A percentile compares a stretch with the other conserved stretches of the same genome.
phyloP scores from a whole-genome alignment of 495 filamentous ascomycete species.

The Beverwykella pulmonaria region DNA sequence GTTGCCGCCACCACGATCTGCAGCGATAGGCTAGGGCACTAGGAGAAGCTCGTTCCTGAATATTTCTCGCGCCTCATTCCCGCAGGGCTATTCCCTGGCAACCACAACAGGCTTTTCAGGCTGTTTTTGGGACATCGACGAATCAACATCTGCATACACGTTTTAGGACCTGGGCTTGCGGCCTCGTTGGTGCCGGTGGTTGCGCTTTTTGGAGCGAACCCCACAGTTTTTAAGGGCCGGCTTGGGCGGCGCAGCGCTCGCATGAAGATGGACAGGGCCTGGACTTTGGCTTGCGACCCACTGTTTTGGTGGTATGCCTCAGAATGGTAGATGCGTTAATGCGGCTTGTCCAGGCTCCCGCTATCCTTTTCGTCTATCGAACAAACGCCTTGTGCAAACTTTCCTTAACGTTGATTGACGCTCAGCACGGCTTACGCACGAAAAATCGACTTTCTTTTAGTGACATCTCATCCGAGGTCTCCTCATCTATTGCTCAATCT shows the following conservation, averaged over 20 bases:
- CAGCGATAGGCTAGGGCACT: not conserved
- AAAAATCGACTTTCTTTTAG: not conserved
- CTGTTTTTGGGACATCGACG: constrained; percentile 22
- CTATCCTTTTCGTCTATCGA: not conserved
- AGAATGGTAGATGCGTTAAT: not conserved
- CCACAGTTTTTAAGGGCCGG: not conserved
- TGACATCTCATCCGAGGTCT: constrained; percentile 8
- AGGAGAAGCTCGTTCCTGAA: constrained; percentile 4
- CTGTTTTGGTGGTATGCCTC: not conserved
- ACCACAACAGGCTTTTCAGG: constrained; percentile 22
- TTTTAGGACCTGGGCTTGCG: constrained; percentile 10
- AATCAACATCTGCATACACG: constrained; percentile 7
- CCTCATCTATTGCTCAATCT: constrained; percentile 24
- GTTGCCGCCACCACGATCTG: not conserved
- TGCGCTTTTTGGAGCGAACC: constrained; percentile 2
- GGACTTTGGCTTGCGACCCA: not conserved
- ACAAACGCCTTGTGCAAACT: not conserved
- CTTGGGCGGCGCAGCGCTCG: constrained; percentile 3
- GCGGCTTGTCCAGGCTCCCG: not conserved
- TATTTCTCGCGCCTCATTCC: not conserved
- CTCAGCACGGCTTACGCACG: not conserved
- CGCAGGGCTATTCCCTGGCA: not conserved
- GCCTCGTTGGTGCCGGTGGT: constrained; percentile 5
- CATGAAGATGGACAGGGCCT: not conserved
- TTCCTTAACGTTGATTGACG: not conserved